A percentile compares a stretch with the other conserved stretches of the same genome.
Evolutionary conservation across 257 asterid species (phyloP).

Genomic region (Solanum bulbocastanum): DNA sequence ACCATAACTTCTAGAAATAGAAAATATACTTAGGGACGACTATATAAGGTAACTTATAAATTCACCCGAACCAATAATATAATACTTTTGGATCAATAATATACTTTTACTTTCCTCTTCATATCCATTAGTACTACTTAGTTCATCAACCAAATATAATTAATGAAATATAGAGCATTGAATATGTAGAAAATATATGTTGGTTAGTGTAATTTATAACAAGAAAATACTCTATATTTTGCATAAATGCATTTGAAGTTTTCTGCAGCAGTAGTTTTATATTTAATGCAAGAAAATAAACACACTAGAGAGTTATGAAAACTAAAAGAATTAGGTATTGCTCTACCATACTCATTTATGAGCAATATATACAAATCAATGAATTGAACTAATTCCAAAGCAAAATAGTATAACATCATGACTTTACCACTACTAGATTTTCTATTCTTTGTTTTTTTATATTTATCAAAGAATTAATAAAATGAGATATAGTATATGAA

Average conservation of each 20-base stretch:
- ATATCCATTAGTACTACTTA: background rate
- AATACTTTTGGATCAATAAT: background rate
- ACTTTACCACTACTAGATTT: background rate
- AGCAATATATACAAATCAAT: background rate
- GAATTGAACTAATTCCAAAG: background rate
- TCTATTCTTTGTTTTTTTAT: background rate
- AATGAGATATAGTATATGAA: background rate
- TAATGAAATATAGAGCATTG: background rate
- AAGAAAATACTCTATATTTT: background rate
- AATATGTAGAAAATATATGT: background rate
- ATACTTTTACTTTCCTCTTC: background rate
- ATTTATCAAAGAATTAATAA: background rate
- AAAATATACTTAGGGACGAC: background rate
- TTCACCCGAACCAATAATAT: background rate
- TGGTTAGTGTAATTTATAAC: background rate
- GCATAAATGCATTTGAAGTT: background rate
- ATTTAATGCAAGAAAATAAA: background rate
- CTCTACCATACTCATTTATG: background rate
- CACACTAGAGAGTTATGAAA: background rate
- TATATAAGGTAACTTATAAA: background rate
- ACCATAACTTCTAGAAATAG: background rate
- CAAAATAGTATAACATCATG: background rate
- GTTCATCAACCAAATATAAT: background rate
- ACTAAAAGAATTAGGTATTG: slow-evolving; percentile 1
- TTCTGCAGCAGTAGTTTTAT: background rate